These are phyloP conservation scores for Corchorus capsularis DNA, from an alignment of 345 rosid species.

Conservation along the genomic window DNA sequence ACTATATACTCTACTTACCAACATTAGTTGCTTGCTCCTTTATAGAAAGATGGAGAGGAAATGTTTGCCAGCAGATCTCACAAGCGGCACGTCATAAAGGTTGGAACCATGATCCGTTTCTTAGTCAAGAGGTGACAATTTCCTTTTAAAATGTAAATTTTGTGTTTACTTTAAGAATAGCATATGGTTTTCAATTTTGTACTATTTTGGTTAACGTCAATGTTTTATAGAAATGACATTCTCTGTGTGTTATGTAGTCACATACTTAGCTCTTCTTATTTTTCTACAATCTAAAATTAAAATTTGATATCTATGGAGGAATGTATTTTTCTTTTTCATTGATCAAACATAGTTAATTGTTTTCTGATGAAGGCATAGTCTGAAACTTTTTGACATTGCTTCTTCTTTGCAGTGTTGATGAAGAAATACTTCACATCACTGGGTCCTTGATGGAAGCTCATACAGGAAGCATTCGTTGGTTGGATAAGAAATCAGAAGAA, in stretches of 20 bases:
- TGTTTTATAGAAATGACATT: not conserved
- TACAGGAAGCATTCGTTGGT: constrained; percentile 67
- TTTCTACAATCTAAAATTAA: not conserved
- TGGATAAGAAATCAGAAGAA: constrained; percentile 47
- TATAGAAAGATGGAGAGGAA: constrained; percentile 3
- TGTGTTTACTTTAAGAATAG: not conserved
- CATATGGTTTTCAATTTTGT: not conserved
- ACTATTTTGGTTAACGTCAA: not conserved
- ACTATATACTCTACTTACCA: not conserved
- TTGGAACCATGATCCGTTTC: constrained; percentile 74
- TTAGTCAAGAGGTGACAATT: constrained; percentile 67
- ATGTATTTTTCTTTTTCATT: not conserved
- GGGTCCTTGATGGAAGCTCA: constrained; percentile 59
- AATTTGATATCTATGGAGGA: not conserved
- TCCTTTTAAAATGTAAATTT: not conserved
- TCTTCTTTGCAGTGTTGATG: constrained; percentile 63
- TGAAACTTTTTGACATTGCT: constrained; percentile 15
- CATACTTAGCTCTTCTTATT: not conserved
- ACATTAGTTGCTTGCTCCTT: not conserved
- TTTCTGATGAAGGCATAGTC: not conserved
- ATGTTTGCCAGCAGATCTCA: constrained; percentile 53
- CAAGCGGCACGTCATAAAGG: constrained; percentile 61
- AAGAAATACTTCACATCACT: constrained; percentile 67
- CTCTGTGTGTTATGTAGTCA: not conserved
- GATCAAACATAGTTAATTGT: not conserved